phyloP scores from a whole-genome alignment of 2,329 filamentous ascomycete genomes.

The Neopestalotiopsis rosae region DNA sequence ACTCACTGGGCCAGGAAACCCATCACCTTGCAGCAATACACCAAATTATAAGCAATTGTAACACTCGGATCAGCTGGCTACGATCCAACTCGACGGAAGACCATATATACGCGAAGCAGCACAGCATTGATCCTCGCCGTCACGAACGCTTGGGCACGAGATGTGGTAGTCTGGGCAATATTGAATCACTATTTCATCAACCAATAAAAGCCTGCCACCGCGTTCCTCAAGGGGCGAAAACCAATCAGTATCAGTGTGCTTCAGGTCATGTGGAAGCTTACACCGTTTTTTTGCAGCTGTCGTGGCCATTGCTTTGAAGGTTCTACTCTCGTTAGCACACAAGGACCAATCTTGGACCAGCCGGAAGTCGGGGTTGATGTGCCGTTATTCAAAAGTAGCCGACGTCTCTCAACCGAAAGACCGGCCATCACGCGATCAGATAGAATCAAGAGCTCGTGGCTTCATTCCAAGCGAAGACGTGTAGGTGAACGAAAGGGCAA shows the following conservation, averaged over 20 bases:
- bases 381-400: background rate
- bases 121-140: background rate
- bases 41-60: too few species aligned
- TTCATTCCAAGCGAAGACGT: background rate
- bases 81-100: background rate
- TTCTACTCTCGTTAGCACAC: background rate
- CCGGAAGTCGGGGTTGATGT: background rate
- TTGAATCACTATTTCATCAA: background rate
- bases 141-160: background rate
- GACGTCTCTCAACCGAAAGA: background rate
- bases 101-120: background rate
- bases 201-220: conserved; percentile 2
- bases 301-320: background rate
- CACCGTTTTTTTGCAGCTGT: conserved; percentile 10
- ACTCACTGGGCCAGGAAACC: too few species aligned
- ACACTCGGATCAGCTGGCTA: background rate
- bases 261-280: conserved; percentile 5
- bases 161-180: background rate
- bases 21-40: too few species aligned
- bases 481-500: background rate
- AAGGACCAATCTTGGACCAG: background rate
- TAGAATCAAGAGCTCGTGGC: background rate
- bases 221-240: background rate
- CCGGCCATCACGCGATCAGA: background rate
- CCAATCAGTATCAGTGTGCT: background rate